A percentile compares a stretch with the other conserved stretches of the same genome.
Conservation (phyloP, 805 yeast genomes). For the Wickerhamomyces rabaulensis region DNA sequence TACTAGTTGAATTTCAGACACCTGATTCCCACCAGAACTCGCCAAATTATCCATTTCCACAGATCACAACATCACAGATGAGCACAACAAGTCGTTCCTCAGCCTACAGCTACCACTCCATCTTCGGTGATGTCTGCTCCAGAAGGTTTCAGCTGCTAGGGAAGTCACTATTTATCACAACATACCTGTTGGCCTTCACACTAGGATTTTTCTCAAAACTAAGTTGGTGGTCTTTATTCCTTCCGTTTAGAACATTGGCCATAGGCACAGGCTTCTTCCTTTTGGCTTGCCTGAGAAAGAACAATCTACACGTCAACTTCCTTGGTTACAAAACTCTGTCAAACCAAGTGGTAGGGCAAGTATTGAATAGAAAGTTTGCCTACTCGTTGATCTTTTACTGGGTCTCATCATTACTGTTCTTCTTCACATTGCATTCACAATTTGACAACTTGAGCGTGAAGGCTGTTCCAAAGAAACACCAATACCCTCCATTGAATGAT, state of each 20-base stretch:
- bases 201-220: conserved; percentile 19
- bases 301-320: conserved; percentile 33
- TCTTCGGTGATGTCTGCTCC: conserved; percentile 36
- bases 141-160: conserved; percentile 35
- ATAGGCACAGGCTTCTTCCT: conserved; percentile 27
- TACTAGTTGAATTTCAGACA: background rate
- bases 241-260: conserved; percentile 25
- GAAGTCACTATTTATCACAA: conserved; percentile 27
- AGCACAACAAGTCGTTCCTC: conserved; percentile 2
- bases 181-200: conserved; percentile 24
- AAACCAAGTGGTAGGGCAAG: conserved; percentile 21
- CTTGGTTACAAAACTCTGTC: conserved; percentile 28
- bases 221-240: conserved; percentile 22
- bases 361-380: conserved; percentile 20
- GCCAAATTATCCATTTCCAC: background rate
- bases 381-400: conserved; percentile 16
- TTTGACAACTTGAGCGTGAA: conserved; percentile 17
- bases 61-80: background rate
- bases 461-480: conserved; percentile 32
- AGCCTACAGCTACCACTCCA: conserved; percentile 30
- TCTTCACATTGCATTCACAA: conserved; percentile 18
- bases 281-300: conserved; percentile 34
- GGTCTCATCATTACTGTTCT: conserved; percentile 22
- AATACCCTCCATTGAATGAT: conserved; percentile 38
- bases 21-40: background rate